A percentile compares a stretch with the other conserved stretches of the same genome.
These are phyloP conservation scores for Globisporangium orthogonon DNA, from an alignment of 352 stramenopile genomes.

Conservation along the genomic window DNA sequence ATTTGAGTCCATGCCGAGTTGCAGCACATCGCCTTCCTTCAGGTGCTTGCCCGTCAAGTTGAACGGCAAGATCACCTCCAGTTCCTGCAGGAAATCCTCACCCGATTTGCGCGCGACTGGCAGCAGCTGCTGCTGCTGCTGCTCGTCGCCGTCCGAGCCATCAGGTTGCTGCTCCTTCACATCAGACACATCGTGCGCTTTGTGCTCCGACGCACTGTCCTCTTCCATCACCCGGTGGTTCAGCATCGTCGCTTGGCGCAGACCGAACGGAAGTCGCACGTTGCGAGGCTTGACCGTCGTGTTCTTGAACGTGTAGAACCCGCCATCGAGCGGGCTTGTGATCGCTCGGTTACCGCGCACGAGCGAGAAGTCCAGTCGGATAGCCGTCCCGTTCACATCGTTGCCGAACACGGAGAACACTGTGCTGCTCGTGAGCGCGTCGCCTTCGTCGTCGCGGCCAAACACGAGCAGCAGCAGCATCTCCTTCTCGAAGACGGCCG, in stretches of 20 bases:
- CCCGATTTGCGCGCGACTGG: slow-evolving; percentile 6
- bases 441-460: slow-evolving; percentile 49
- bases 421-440: slow-evolving; percentile 53
- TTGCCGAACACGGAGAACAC: slow-evolving; percentile 38
- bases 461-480: slow-evolving; percentile 79
- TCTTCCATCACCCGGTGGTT: slow-evolving; percentile 4
- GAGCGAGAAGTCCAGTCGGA: slow-evolving; percentile 50
- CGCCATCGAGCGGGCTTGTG: slow-evolving; percentile 18
- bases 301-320: slow-evolving; percentile 60
- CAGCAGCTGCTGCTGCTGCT: slow-evolving; percentile 5
- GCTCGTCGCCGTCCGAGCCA: neutral
- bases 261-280: slow-evolving; percentile 57
- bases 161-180: neutral
- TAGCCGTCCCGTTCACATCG: slow-evolving; percentile 24
- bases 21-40: slow-evolving; percentile 36
- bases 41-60: slow-evolving; percentile 68
- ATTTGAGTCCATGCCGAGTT: slow-evolving; percentile 41
- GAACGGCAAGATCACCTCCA: slow-evolving; percentile 64
- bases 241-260: slow-evolving; percentile 53
- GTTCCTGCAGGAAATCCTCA: slow-evolving; percentile 5
- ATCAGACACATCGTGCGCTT: too few relatives aligned
- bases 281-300: slow-evolving; percentile 48
- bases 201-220: neutral
- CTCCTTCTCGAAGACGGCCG: slow-evolving; percentile 64
- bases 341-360: slow-evolving; percentile 43